These are phyloP conservation scores for Plantago ovata DNA, from an alignment of 257 asterid genomes.

Conservation along the genomic window DNA sequence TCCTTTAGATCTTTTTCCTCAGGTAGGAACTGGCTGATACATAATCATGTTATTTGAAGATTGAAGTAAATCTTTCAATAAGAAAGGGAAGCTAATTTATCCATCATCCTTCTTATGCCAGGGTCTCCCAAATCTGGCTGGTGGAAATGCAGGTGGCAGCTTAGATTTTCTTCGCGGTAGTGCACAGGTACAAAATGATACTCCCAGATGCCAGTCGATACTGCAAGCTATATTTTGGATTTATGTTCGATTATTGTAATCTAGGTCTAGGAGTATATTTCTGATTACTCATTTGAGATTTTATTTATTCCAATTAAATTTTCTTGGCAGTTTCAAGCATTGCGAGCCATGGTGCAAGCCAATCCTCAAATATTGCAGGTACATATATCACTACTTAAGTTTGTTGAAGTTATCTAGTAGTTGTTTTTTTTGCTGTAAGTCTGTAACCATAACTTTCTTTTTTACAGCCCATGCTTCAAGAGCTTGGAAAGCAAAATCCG, in stretches of 20 bases:
- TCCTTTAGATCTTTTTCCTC: slow-evolving; percentile 40
- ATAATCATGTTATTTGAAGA: background rate
- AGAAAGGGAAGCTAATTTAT: background rate
- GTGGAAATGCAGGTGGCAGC: slow-evolving; percentile 55
- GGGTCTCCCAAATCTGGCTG: slow-evolving; percentile 76
- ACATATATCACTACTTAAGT: slow-evolving; percentile 1
- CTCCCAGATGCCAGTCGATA: background rate
- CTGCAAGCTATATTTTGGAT: slow-evolving; percentile 12
- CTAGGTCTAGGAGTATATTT: too few species aligned
- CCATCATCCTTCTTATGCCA: slow-evolving; percentile 20
- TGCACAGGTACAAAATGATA: slow-evolving; percentile 59
- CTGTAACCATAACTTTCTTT: background rate
- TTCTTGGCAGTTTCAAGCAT: slow-evolving; percentile 51
- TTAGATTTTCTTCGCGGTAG: slow-evolving; percentile 82
- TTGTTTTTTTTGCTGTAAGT: background rate
- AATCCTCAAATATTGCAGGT: slow-evolving; percentile 95
- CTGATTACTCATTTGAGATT: too few species aligned
- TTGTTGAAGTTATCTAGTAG: too few species aligned
- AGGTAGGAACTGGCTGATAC: slow-evolving; percentile 28
- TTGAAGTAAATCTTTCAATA: background rate
- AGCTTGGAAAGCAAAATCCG: slow-evolving; percentile 90
- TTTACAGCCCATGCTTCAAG: slow-evolving; percentile 92
- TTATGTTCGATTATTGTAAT: background rate
- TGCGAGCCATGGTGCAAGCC: slow-evolving; percentile 83
- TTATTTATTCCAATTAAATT: background rate